Base-by-base conservation (phyloP, 345 rosid species). In the Zanthoxylum bungeanum region DNA sequence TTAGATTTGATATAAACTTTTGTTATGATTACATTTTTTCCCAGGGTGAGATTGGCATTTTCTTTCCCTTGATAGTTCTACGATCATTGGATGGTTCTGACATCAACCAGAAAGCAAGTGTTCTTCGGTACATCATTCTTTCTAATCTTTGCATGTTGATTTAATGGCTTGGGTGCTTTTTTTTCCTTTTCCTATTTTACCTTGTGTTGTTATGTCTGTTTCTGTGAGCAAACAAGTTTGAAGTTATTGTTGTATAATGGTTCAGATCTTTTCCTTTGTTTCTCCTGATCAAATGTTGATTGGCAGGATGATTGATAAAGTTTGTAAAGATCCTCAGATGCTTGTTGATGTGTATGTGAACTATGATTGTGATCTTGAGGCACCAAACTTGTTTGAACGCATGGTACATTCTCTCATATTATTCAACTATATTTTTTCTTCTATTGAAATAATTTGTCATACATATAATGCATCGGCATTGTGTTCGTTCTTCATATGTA, bases 371-470 rank as follows among this genome's bases (percentile, higher is more conserved):
- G 99, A 92, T 92, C 92, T 89, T 68, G 97, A 92, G 86, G 94
- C 99, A 61, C 96, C 99, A 1, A 95, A 92, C 85, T 85, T 95
- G 85, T 95, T 95, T 87, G 98, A 95, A 82, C 97, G 99, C 86
- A 84, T 89, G 98, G 99, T 95, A 76, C n/a, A 64, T 37, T 66
- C 68, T 65, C 50, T 34, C 60, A 34, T 75, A 53, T 69, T 72
- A 55, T 53, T 37, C 57, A 30, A 60, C 62, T 67, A 68, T 67
- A 49, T 46, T 63, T 42, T 17, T 57, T 40, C 42, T 55, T 22
- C 36, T 34, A 42, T 37, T 56, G 27, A 56, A 68, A 4, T 34
- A 24, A 11, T 39, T 4, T 50, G 19, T 22, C 24, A 0, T 68
- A 59, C 44, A 50, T 46, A 60, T 69, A 28, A 73, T 63, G 55